These are phyloP conservation scores for Martensiomyces pterosporus DNA, from an alignment of 192 early-diverging fungal species.

Conservation along the genomic window DNA sequence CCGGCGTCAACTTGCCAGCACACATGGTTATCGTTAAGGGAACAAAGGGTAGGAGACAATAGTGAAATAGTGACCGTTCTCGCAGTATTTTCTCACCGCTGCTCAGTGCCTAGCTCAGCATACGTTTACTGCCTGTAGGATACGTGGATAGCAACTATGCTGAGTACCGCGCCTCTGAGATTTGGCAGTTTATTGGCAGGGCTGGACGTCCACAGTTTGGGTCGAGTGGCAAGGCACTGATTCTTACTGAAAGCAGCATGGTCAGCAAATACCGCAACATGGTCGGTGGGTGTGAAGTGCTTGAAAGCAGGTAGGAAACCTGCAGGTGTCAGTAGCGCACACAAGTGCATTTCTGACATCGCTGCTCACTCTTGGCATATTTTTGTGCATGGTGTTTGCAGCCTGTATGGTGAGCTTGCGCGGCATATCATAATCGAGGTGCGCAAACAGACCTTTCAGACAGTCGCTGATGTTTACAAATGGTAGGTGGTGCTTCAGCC, in stretches of 20 bases:
- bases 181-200: conserved; percentile 74
- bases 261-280: conserved; percentile 51
- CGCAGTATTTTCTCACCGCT: background rate
- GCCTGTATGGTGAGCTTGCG: conserved; percentile 57
- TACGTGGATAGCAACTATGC: conserved; percentile 41
- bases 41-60: conserved; percentile 42
- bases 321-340: no score
- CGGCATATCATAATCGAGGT: conserved; percentile 41
- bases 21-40: conserved; percentile 69
- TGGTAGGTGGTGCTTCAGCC: conserved; percentile 33
- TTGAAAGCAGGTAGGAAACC: conserved; percentile 65
- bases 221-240: conserved; percentile 58
- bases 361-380: no score
- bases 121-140: conserved; percentile 4
- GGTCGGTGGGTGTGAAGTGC: conserved; percentile 54
- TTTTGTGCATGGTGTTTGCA: conserved; percentile 29
- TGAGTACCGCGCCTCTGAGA: conserved; percentile 59
- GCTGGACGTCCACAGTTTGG: conserved; percentile 76
- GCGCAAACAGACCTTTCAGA: conserved; percentile 25
- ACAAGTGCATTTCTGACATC: no score
- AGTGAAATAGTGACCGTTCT: background rate
- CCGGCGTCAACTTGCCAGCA: conserved; percentile 76
- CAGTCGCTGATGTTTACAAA: conserved; percentile 13
- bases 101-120: background rate
- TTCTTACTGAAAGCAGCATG: conserved; percentile 53